Percentiles rank a stretch among this genome's conserved stretches.
Conservation (phyloP, 768 basidiomycete genomes). For the Podaxis pistillaris region DNA sequence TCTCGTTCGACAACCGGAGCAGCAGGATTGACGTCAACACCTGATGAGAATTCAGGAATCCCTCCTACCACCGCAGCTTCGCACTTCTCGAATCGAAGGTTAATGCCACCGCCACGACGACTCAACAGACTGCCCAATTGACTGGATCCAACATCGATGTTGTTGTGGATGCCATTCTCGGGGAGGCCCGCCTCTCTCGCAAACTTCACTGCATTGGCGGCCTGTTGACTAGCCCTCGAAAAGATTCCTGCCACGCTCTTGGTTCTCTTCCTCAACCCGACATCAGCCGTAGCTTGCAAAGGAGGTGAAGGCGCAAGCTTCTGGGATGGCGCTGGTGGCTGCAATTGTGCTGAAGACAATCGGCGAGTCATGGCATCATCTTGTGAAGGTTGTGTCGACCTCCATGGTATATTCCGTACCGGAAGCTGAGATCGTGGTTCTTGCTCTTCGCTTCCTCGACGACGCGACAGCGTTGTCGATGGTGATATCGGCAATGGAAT, state of each 20-base stretch:
- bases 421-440: background rate
- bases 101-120: conserved; percentile 13
- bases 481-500: background rate
- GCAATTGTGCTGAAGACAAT: conserved; percentile 8
- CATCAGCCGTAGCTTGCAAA: background rate
- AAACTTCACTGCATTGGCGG: background rate
- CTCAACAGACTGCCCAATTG: conserved; percentile 1
- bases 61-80: background rate
- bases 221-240: background rate
- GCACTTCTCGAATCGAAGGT: conserved; percentile 9
- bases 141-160: background rate
- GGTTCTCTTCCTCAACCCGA: conserved; percentile 3
- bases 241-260: conserved; percentile 4
- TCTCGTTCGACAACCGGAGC: background rate
- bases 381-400: background rate
- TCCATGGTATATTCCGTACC: background rate
- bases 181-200: background rate
- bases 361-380: background rate
- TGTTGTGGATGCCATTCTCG: background rate
- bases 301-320: background rate
- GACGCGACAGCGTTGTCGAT: background rate
- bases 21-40: background rate
- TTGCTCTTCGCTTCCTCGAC: background rate
- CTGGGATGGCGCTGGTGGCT: background rate
- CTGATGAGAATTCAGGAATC: conserved; percentile 3